Evolutionary conservation across 2,329 filamentous ascomycete species (phyloP).

Genomic region (Hirsutella thompsonii): DNA sequence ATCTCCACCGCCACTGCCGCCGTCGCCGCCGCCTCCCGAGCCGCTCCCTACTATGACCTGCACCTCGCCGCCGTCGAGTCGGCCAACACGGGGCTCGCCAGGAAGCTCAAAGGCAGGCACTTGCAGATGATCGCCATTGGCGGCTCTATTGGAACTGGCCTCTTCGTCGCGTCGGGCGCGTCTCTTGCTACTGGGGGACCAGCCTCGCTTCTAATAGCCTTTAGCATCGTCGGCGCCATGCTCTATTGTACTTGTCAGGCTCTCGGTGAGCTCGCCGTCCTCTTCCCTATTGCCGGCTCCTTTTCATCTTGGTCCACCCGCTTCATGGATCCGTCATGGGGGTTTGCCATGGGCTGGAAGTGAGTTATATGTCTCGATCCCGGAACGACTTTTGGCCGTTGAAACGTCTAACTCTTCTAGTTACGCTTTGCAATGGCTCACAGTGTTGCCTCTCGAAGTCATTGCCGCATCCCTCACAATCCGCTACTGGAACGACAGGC

Average conservation of each 20-base stretch:
- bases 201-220: constrained; percentile 66
- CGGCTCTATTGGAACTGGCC: constrained; percentile 78
- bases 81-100: constrained; percentile 59
- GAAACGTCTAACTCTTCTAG: constrained; percentile 26
- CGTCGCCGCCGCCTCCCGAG: not conserved
- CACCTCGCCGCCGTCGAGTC: constrained; percentile 56
- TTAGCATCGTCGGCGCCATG: constrained; percentile 70
- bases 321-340: constrained; percentile 88
- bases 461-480: constrained; percentile 79
- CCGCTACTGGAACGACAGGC: constrained; percentile 57
- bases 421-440: constrained; percentile 80
- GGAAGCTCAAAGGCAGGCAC: constrained; percentile 72
- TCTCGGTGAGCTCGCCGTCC: constrained; percentile 78
- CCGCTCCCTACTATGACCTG: constrained; percentile 39
- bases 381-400: not conserved
- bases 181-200: constrained; percentile 63
- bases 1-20: not conserved
- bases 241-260: constrained; percentile 86
- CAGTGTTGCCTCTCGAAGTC: constrained; percentile 72
- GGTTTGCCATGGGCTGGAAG: constrained; percentile 94
- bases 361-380: constrained; percentile 25
- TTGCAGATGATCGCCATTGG: constrained; percentile 97
- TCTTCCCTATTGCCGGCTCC: constrained; percentile 83
- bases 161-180: constrained; percentile 74
- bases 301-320: constrained; percentile 87